A percentile compares a stretch with the other conserved stretches of the same genome.
These are phyloP conservation scores for Cantharellus anzutake DNA, from an alignment of 768 basidiomycete genomes.

Conservation along the genomic window DNA sequence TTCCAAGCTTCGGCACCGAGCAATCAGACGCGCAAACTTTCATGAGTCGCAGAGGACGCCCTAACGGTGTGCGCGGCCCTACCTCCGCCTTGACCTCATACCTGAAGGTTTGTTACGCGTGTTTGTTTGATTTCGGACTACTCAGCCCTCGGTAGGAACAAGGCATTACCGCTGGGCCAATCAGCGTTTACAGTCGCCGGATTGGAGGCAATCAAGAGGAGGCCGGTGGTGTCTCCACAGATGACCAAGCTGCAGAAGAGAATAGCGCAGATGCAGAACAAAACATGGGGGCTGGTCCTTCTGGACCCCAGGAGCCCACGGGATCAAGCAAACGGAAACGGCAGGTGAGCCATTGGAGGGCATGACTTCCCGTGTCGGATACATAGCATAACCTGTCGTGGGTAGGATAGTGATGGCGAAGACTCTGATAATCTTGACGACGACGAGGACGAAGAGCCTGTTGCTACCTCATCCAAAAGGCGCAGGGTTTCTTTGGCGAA, in stretches of 20 bases:
- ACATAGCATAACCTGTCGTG: constrained; percentile 1
- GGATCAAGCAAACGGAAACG: not conserved
- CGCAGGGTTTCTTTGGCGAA: constrained; percentile 18
- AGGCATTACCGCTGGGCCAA: constrained; percentile 26
- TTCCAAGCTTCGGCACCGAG: too few relatives aligned
- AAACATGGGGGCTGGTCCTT: constrained; percentile 3
- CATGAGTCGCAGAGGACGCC: not conserved
- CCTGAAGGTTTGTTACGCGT: constrained; percentile 32
- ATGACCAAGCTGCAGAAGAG: not conserved
- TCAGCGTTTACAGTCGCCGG: constrained; percentile 1
- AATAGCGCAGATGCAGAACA: constrained; percentile 4
- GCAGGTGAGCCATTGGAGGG: constrained; percentile 10
- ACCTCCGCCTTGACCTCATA: constrained; percentile 73
- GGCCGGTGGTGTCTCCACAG: not conserved
- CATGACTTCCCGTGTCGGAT: not conserved
- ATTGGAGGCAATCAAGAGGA: not conserved
- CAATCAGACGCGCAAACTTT: too few relatives aligned
- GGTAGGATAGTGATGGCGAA: constrained; percentile 9
- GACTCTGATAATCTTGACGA: constrained; percentile 64
- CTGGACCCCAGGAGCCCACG: not conserved
- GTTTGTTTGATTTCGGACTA: not conserved
- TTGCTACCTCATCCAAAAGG: constrained; percentile 32
- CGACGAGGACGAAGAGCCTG: constrained; percentile 19
- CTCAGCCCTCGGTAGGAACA: constrained; percentile 22
- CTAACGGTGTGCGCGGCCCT: constrained; percentile 57